phyloP scores from a whole-genome alignment of 2,329 filamentous ascomycete genomes.

The Fusarium tricinctum region DNA sequence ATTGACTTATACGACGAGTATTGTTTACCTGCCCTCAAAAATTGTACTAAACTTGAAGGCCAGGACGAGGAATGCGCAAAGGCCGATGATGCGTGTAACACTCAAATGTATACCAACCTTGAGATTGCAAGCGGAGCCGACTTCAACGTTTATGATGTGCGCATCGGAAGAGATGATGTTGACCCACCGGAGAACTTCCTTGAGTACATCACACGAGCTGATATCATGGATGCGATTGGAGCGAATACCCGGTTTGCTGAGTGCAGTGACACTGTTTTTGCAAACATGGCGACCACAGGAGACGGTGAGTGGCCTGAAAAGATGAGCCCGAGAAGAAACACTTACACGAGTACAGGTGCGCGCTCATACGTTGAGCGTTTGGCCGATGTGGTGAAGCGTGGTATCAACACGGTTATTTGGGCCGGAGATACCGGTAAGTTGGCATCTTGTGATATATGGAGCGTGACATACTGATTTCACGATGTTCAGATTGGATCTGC shows the following conservation, averaged over 20 bases:
- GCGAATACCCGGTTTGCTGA: constrained; percentile 45
- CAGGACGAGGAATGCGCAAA: constrained; percentile 49
- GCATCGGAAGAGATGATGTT: constrained; percentile 48
- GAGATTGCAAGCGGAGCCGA: constrained; percentile 46
- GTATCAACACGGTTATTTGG: constrained; percentile 66
- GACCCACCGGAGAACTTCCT: constrained; percentile 46
- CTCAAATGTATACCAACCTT: constrained; percentile 48
- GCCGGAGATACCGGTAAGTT: constrained; percentile 64
- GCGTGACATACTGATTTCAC: constrained; percentile 7
- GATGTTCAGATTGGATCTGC: constrained; percentile 65
- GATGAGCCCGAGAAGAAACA: background rate
- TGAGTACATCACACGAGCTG: constrained; percentile 43
- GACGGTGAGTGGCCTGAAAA: constrained; percentile 34
- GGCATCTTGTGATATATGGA: background rate
- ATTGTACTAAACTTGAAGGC: constrained; percentile 44
- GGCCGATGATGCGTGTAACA: constrained; percentile 48
- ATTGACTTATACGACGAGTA: constrained; percentile 51
- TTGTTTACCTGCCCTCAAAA: constrained; percentile 42
- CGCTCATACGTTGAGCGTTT: constrained; percentile 62
- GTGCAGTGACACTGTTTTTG: constrained; percentile 45
- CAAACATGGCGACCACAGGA: constrained; percentile 44
- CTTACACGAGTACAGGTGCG: constrained; percentile 50
- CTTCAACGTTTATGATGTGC: constrained; percentile 64
- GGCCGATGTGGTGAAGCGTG: constrained; percentile 61
- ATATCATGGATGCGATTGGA: constrained; percentile 47